A percentile compares a stretch with the other conserved stretches of the same genome.
Conservation (phyloP, 352 stramenopile genomes). For the Phytophthora agathidicida region DNA sequence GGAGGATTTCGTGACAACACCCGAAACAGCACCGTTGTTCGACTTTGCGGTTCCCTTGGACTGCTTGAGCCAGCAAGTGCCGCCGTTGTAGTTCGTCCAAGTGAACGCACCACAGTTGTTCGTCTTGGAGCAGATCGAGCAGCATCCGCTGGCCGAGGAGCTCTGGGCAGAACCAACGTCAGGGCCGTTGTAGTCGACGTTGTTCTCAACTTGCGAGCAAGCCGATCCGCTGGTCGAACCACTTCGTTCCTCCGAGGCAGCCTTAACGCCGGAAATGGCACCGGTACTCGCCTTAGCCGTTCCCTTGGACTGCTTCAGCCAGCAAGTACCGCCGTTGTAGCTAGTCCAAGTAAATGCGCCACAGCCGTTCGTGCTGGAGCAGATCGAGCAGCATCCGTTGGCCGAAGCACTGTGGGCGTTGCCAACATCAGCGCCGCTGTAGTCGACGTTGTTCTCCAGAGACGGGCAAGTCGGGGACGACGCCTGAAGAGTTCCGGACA, state of each 20-base stretch:
- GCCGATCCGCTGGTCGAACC: too few species aligned
- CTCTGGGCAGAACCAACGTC: neutral
- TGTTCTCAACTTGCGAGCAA: neutral
- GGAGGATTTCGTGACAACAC: neutral
- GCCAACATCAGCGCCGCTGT: neutral
- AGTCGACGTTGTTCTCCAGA: constrained; percentile 3
- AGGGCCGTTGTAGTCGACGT: neutral
- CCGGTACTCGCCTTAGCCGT: neutral
- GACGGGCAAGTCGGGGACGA: constrained; percentile 1
- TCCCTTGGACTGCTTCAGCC: neutral
- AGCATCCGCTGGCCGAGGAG: neutral
- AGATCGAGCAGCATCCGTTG: constrained; percentile 4
- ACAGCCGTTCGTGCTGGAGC: neutral
- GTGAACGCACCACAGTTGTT: neutral
- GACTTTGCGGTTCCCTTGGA: neutral
- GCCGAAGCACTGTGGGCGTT: neutral
- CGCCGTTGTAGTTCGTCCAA: constrained; percentile 3
- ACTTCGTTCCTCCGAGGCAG: too few species aligned
- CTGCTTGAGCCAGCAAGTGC: neutral
- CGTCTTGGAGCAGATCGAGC: constrained; percentile 1
- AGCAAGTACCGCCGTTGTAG: constrained; percentile 3
- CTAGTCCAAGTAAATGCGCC: constrained; percentile 1
- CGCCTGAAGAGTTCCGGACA: neutral
- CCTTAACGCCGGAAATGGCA: neutral
- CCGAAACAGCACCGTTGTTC: neutral